Evolutionary conservation across 257 asterid species (phyloP), one percentile per base, ranked within the genome.

Genomic region (Solanum infundibuliforme): DNA sequence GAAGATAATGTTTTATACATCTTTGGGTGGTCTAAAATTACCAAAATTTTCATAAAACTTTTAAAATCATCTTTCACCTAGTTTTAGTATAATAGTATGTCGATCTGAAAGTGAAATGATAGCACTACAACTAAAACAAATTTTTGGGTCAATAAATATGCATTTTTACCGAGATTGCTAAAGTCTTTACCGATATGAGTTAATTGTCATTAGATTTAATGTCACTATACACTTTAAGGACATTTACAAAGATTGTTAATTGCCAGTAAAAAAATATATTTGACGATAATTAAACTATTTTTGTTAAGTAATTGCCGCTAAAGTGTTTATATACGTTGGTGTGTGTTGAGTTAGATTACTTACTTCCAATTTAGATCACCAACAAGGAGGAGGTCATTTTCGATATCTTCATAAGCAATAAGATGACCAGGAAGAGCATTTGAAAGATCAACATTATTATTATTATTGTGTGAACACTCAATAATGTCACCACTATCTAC

Each of bases 331-430:
- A 12, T 43, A 43, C 52, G 55, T 46, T 48, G 60, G 60, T 48
- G 60, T 48, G 60, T 48, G 60, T 48, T 14, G 10, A 55, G 25
- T 55, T 20, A 55, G 32, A 5, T 21, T 23, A 39, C 94, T 93
- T 90, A 94, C 98, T 92, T 93, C 98, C 98, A 95, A 35, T 92
- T 92, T n/a, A 95, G 96, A 89, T 95, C 98, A 85, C 98, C 97
- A 65, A 90, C 98, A 66, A 95, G 93, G 68, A 95, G 98, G 43
- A 95, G 98, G 92, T 95, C 98, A 90, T 93, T 93, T 87, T 95
- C 98, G 92, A 93, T 94, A 84, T 95, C 98, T 85, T 95, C 96
- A 68, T 95, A 95, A 25, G 98, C 98, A 88, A 95, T 90, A 32
- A 94, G 90, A 86, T 94, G 92, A 43, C 98, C 98, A 2, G 98